Percentiles rank a stretch among this genome's conserved stretches.
These are phyloP conservation scores for Thalassiosira livingstoniorum DNA, from an alignment of 352 stramenopile genomes.

Conservation along the genomic window DNA sequence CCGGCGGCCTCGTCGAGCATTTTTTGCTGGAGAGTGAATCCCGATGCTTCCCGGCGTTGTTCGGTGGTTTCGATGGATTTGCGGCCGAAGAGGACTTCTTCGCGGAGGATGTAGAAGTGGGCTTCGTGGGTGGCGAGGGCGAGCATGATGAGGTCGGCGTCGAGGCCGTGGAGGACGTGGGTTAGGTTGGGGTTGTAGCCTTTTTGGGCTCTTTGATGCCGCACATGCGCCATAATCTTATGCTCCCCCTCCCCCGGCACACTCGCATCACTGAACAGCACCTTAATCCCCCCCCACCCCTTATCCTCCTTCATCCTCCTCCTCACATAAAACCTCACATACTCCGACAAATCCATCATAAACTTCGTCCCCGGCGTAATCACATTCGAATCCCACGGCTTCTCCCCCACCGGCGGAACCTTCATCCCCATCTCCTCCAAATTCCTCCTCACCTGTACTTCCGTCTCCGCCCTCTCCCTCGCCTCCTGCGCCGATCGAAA, in stretches of 20 bases:
- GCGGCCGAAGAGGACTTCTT: slow-evolving; percentile 90
- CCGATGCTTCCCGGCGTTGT: slow-evolving; percentile 68
- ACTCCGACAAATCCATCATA: slow-evolving; percentile 94
- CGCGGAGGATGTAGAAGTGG: slow-evolving; percentile 98
- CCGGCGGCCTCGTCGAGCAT: slow-evolving; percentile 82
- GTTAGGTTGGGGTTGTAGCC: slow-evolving; percentile 97
- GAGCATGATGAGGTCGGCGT: slow-evolving; percentile 99
- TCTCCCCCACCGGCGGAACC: slow-evolving; percentile 81
- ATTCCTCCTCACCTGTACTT: slow-evolving; percentile 92
- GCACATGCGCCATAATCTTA: slow-evolving; percentile 99
- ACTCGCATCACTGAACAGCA: slow-evolving; percentile 96
- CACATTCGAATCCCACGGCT: slow-evolving; percentile 98
- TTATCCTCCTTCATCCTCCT: slow-evolving; percentile 86
- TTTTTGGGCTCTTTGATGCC: slow-evolving; percentile 92
- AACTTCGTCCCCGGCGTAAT: slow-evolving; percentile 99
- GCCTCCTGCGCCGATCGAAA: slow-evolving; percentile 97
- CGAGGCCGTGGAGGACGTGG: slow-evolving; percentile 97
- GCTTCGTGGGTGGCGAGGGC: slow-evolving; percentile 97
- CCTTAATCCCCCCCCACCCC: slow-evolving; percentile 94
- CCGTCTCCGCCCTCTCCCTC: slow-evolving; percentile 91
- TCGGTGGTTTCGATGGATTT: slow-evolving; percentile 81
- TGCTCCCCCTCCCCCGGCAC: slow-evolving; percentile 99
- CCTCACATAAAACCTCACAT: slow-evolving; percentile 94
- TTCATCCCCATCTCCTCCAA: slow-evolving; percentile 88
- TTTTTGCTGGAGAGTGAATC: slow-evolving; percentile 74